Evolutionary conservation across 495 filamentous ascomycete genomes (phyloP).

Genomic region (Penicillium coffeae): DNA sequence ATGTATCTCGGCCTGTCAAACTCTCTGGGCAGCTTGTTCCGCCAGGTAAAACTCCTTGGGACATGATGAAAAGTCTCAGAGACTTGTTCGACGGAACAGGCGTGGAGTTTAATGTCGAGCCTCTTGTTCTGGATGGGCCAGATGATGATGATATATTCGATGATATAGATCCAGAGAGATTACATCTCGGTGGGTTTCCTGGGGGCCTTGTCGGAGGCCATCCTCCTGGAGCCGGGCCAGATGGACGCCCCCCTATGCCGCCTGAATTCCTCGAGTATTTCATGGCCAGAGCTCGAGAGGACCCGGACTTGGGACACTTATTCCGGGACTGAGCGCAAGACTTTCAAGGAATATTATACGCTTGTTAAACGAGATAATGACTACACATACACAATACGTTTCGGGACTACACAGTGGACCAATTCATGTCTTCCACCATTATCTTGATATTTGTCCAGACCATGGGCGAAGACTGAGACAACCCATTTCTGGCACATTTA

Average conservation of each 20-base stretch:
- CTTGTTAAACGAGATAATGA: no score
- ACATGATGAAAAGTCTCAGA: constrained; percentile 16
- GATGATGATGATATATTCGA: not conserved
- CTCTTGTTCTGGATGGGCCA: constrained; percentile 11
- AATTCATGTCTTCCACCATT: no score
- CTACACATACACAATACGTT: no score
- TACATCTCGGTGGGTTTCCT: not conserved
- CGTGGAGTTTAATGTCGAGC: constrained; percentile 20
- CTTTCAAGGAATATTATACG: no score
- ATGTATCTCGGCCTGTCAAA: constrained; percentile 20
- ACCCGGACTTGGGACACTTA: constrained; percentile 12
- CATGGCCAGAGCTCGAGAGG: constrained; percentile 6
- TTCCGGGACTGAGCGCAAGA: not conserved
- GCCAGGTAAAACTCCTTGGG: constrained; percentile 15
- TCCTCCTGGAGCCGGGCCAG: not conserved
- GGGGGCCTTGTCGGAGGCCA: not conserved
- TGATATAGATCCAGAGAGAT: not conserved
- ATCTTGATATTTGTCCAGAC: no score
- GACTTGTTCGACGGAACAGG: constrained; percentile 24
- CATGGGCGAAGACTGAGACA: no score
- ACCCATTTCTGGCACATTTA: no score
- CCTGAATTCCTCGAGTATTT: constrained; percentile 2
- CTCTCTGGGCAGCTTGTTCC: constrained; percentile 19
- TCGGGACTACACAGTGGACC: no score
- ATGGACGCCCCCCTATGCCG: not conserved